phyloP scores from a whole-genome alignment of 2,329 filamentous ascomycete genomes.

The Stachybotrys elegans region DNA sequence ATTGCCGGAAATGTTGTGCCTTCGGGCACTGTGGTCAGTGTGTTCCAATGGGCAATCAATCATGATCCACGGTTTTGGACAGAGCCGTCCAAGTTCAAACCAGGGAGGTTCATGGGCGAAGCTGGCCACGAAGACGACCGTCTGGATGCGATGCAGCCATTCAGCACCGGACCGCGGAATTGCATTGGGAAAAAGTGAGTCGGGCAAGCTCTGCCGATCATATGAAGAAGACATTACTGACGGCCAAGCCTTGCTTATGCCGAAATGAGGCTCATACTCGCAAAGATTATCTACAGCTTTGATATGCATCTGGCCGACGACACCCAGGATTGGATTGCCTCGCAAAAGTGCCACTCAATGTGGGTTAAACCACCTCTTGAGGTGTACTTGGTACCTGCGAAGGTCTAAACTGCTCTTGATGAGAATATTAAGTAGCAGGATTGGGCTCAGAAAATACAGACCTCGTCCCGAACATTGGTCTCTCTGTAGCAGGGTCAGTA shows the following conservation, averaged over 20 bases:
- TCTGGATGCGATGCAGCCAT: not conserved
- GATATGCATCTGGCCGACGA: not conserved
- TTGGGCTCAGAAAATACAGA: too few species aligned
- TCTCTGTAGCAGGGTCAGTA: too few species aligned
- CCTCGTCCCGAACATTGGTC: too few species aligned
- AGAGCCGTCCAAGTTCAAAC: constrained; percentile 13
- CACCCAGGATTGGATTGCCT: not conserved
- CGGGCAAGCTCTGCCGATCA: not conserved
- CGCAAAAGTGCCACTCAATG: not conserved
- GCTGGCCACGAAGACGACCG: not conserved
- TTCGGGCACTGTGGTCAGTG: not conserved
- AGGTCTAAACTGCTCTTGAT: too few species aligned
- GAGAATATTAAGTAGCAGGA: too few species aligned
- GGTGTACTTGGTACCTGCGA: not conserved
- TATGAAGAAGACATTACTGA: not conserved
- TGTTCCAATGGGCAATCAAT: not conserved
- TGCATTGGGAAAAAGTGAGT: not conserved
- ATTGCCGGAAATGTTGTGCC: not conserved
- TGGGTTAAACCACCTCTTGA: not conserved
- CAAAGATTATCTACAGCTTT: not conserved
- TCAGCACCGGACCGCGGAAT: not conserved
- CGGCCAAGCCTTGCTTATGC: not conserved
- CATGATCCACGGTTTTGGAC: not conserved
- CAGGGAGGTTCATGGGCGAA: constrained; percentile 10
- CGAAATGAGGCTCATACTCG: not conserved